Evolutionary conservation across 306 rosid species (phyloP), one percentile per base, ranked within the genome.

Genomic region (Quercus alba): DNA sequence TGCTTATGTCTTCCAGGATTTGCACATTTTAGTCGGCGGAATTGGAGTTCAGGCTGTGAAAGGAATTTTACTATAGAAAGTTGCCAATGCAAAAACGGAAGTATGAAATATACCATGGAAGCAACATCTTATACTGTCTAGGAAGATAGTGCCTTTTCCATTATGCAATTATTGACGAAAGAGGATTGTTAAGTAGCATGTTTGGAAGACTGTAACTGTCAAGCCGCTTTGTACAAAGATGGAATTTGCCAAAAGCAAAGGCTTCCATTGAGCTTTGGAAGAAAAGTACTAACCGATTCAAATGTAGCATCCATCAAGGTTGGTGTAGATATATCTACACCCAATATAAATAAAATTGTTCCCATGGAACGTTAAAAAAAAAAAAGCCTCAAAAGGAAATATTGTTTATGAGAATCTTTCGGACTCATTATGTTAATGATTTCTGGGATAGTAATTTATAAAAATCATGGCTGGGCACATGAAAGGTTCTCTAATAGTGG

Each of bases 191-290:
- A 4, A 38, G 49, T 4, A 52, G 78, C 81, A 26, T 80, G 87
- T 26, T 44, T 38, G 25, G 75, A 13, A 18, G 69, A 26, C 38
- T 62, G 4, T 26, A 62, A 26, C 69, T 62, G 38, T 62, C 35
- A 62, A 54, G 4, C 58, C 12, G 75, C 72, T 2, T 28, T 56
- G 20, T 55, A 46, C 10, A 20, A 20, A 1, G 75, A 61, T 10
- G 31, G 69, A 14, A 80, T 0, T 3, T 84, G 81, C 67, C 20
- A 0, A 10, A 84, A 71, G 80, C 81, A 62, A 58, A 75, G 38
- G 66, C 67, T 30, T 71, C 87, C 84, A 35, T 72, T 84, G 78
- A 79, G 7, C 20, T 71, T 21, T 23, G 86, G 81, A 3, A 78
- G 63, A 75, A 49, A 64, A 33, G 19, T 19, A 2, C 12, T 0